Base-by-base conservation (phyloP, 2,329 filamentous ascomycete species). In the Hymenoscyphus fraxineus region DNA sequence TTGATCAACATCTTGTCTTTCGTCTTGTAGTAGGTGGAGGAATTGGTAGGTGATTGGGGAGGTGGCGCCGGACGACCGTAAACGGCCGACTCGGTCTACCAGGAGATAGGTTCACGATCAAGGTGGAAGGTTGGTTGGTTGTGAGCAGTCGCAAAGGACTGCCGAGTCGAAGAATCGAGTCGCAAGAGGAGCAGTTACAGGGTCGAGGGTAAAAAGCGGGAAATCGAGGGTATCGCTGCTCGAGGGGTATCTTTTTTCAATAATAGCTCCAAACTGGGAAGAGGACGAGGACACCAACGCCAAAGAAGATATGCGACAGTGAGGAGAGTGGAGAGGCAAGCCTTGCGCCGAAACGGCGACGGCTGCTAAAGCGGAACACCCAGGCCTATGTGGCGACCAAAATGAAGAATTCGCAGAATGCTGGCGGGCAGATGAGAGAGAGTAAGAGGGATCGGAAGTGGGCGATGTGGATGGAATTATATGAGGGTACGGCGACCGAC, bases 1-100 rank as follows among this genome's bases (percentile, higher is more conserved):
- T 97, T 88, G 78, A 93, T 91, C 78, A 93, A 84, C 91, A 93
- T 93, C 67, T 73, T 79, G 74, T 56, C 54, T 40, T 63, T 59
- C 67, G 67, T 63, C 67, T 69, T 65, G 66, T 63, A 27, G n/a
- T 67, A 67, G 63, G 62, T 67, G 55, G 66, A 65, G 66, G 58
- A 63, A 64, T 62, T 63, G 51, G 35, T 35, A 62, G 56, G 55
- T 44, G n/a, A n/a, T 51, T 22, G 22, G 12, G 15, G n/a, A 22
- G 22, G 44, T 62, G 61, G 64, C 57, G 60, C 66, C 65, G 67
- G 68, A 70, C 69, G 72, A 74, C 70, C 67, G 70, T 69, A 63
- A 70, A 66, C 68, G 66, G 70, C 61, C 70, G 68, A 69, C 67
- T 65, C 69, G 66, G 67, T 59, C 64, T 63, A 69, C 67, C 69